Conservation (phyloP, 352 stramenopile species). For the Pythium coloratum region DNA sequence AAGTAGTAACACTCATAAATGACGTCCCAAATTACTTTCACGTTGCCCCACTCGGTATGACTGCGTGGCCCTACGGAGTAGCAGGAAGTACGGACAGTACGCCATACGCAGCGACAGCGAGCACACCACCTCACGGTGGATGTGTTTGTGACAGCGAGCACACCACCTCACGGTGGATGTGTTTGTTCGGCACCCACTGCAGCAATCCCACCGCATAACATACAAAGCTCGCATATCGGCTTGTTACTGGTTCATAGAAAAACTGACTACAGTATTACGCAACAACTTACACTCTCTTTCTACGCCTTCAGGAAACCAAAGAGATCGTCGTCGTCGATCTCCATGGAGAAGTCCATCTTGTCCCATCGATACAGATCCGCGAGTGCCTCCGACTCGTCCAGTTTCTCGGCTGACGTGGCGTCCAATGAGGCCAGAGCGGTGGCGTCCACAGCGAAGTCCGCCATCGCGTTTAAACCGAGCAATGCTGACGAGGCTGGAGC, state of each 20-base stretch:
- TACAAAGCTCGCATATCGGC: too few relatives aligned
- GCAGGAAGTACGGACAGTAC: background rate
- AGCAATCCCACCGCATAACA: too few relatives aligned
- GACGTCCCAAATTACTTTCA: background rate
- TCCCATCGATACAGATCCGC: constrained; percentile 74
- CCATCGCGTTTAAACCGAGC: constrained; percentile 11
- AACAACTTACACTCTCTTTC: background rate
- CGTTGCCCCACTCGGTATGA: too few relatives aligned
- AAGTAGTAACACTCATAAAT: constrained; percentile 1
- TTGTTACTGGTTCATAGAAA: too few relatives aligned
- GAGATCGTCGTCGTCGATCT: constrained; percentile 84
- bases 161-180: too few relatives aligned
- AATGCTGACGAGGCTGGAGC: constrained; percentile 19
- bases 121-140: too few relatives aligned
- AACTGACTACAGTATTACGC: too few relatives aligned
- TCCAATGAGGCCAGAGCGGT: constrained; percentile 29
- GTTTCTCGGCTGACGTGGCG: constrained; percentile 21
- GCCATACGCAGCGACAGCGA: background rate
- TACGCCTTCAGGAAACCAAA: constrained; percentile 87
- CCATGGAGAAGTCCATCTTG: constrained; percentile 79
- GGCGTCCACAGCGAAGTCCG: constrained; percentile 14
- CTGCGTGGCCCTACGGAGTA: background rate
- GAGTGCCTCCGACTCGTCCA: constrained; percentile 51
- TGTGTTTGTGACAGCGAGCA: too few relatives aligned
- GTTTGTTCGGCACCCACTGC: too few relatives aligned